Evolutionary conservation across 139 green algal genomes (phyloP), one percentile per base, ranked within the genome.

Genomic region (Chlamydomonas eustigma): DNA sequence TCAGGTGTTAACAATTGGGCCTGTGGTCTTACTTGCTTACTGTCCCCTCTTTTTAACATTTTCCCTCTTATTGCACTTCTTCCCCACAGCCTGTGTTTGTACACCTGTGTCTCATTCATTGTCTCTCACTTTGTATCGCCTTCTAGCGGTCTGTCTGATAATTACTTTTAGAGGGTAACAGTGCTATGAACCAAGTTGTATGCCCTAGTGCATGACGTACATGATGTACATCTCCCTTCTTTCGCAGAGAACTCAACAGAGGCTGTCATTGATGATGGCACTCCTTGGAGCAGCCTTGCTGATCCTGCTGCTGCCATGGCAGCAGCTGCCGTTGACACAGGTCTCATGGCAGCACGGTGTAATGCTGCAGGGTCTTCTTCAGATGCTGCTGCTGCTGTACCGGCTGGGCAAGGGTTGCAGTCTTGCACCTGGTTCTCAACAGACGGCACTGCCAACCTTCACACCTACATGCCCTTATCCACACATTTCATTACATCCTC

Each of bases 191-290:
- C n/a, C n/a, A n/a, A n/a, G n/a, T n/a, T n/a, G n/a, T n/a, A n/a
- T n/a, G n/a, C 44, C 44, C 18, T 70, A 34, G 25, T 37, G 24
- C 58, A 70, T n/a, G 28, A 35, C 18, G 34, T 37, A 28, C 58
- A 70, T 8, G 34, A 18, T 24, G 34, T 70, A 70, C 58, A 24
- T 37, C 6, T 28, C 58, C 24, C 32, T 35, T 5, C 24, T 37
- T 35, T 35, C 22, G 28, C 58, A 72, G 33, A 70, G 24, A 22
- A 72, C 65, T 12, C 12, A 12, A 6, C 39, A 24, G 22, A 72
- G 65, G 65, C 65, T 4, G 65, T 31, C 28, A n/a, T 72, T 3
- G 65, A 72, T 44, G 65, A 72, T 44, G 65, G 65, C 3, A 72
- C 65, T n/a, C 65, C 65, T 28, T 72, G 65, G 65, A n/a, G 33